Percentiles rank a stretch among this genome's conserved stretches.
These are phyloP conservation scores for Kockovaella imperatae DNA, from an alignment of 768 basidiomycete species.

Conservation along the genomic window DNA sequence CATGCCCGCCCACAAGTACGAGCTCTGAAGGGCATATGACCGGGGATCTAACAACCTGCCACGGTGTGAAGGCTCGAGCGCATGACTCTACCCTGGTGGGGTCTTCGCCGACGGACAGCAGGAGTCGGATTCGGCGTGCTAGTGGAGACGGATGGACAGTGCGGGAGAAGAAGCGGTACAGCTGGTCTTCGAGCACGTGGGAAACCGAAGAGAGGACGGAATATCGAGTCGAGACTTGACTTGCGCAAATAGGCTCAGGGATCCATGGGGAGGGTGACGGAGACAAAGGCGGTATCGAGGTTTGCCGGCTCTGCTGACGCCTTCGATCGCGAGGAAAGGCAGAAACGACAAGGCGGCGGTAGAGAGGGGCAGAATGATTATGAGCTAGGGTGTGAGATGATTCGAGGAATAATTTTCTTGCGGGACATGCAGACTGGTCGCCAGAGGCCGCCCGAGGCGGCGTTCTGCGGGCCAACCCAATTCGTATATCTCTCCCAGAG, in stretches of 20 bases:
- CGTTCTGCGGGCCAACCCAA: not conserved
- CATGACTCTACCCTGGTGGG: constrained; percentile 16
- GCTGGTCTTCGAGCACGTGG: too few relatives aligned
- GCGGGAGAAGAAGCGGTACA: not conserved
- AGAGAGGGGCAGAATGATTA: not conserved
- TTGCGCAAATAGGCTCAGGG: too few relatives aligned
- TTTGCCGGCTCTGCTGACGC: too few relatives aligned
- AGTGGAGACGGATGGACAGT: not conserved
- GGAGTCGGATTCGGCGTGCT: not conserved
- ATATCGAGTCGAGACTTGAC: not conserved
- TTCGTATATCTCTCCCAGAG: not conserved
- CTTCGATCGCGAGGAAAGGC: not conserved
- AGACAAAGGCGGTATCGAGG: too few relatives aligned
- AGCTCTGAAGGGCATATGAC: not conserved
- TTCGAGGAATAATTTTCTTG: not conserved
- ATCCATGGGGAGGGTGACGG: too few relatives aligned
- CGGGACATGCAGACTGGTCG: not conserved
- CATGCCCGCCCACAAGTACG: not conserved
- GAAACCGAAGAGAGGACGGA: not conserved
- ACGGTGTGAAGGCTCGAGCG: constrained; percentile 27
- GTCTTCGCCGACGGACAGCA: constrained; percentile 13
- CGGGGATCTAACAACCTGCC: not conserved
- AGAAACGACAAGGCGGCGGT: not conserved
- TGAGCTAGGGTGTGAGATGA: not conserved
- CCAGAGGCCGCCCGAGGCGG: not conserved